Evolutionary conservation across 2,329 filamentous ascomycete genomes (phyloP).

Genomic region (Pyrenophora seminiperda): DNA sequence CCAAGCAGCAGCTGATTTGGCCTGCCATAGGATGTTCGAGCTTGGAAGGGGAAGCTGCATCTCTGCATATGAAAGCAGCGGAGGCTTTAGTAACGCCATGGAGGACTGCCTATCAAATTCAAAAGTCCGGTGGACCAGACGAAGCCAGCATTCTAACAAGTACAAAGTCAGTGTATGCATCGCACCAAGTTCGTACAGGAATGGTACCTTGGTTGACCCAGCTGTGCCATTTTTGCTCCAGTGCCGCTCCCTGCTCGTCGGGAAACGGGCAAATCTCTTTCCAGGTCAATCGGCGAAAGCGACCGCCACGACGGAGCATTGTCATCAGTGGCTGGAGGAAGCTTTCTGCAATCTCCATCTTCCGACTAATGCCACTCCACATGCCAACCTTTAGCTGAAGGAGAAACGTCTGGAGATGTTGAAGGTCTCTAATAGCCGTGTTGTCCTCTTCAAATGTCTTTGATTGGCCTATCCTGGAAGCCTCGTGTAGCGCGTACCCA

Average conservation of each 20-base stretch:
- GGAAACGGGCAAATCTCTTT: conserved; percentile 57
- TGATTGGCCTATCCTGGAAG: conserved; percentile 48
- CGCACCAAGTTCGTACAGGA: conserved; percentile 44
- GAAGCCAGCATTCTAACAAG: conserved; percentile 43
- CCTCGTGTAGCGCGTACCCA: conserved; percentile 59
- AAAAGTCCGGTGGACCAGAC: conserved; percentile 69
- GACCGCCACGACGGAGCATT: conserved; percentile 62
- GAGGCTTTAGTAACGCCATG: conserved; percentile 68
- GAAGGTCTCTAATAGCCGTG: conserved; percentile 56
- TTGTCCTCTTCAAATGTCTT: conserved; percentile 58
- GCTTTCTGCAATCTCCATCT: conserved; percentile 65
- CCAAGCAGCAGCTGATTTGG: conserved; percentile 67
- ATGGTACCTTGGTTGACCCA: conserved; percentile 69
- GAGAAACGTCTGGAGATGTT: conserved; percentile 58
- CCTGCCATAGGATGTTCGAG: conserved; percentile 67
- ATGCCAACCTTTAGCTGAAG: conserved; percentile 60
- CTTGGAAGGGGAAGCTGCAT: conserved; percentile 69
- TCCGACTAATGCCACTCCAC: conserved; percentile 64
- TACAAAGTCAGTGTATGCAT: too few relatives aligned
- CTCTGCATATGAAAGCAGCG: conserved; percentile 71
- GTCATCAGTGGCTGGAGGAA: conserved; percentile 61
- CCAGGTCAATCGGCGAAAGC: conserved; percentile 63
- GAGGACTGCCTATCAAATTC: conserved; percentile 70
- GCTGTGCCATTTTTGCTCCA: conserved; percentile 68
- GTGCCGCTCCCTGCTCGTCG: conserved; percentile 60